A percentile compares a stretch with the other conserved stretches of the same genome.
Evolutionary conservation across 495 filamentous ascomycete species (phyloP).

Genomic region (Lophiostoma macrostomum): DNA sequence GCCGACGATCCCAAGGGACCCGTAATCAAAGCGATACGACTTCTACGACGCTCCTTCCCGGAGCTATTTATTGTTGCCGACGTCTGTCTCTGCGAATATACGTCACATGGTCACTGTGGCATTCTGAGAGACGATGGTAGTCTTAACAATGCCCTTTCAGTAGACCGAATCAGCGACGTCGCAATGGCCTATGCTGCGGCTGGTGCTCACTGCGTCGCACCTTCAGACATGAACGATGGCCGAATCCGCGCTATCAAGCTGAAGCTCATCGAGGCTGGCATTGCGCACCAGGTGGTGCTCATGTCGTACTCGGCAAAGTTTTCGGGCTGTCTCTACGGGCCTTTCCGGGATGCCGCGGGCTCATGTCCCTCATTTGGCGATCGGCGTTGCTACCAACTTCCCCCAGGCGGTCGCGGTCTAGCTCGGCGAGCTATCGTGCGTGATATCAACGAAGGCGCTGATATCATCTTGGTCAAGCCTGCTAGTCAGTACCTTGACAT

Average conservation of each 20-base stretch:
- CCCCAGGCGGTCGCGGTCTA: slow-evolving; percentile 86
- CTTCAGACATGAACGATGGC: slow-evolving; percentile 98
- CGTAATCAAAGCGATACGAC: slow-evolving; percentile 78
- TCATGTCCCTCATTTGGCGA: slow-evolving; percentile 92
- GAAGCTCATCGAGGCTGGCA: slow-evolving; percentile 85
- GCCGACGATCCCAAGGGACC: slow-evolving; percentile 92
- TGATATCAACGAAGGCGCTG: slow-evolving; percentile 89
- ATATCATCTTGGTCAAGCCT: slow-evolving; percentile 99
- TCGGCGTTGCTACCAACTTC: slow-evolving; percentile 92
- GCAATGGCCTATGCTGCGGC: slow-evolving; percentile 89
- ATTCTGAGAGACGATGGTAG: slow-evolving; percentile 88
- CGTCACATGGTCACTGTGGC: slow-evolving; percentile 96
- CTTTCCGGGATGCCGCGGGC: slow-evolving; percentile 93
- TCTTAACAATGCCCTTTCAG: slow-evolving; percentile 86
- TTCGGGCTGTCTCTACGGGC: slow-evolving; percentile 91
- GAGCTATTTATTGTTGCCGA: slow-evolving; percentile 85
- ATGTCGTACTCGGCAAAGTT: slow-evolving; percentile 99
- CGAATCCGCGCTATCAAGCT: slow-evolving; percentile 94
- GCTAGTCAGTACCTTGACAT: slow-evolving; percentile 93
- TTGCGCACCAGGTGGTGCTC: slow-evolving; percentile 82
- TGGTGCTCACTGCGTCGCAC: slow-evolving; percentile 93
- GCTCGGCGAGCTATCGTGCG: slow-evolving; percentile 86
- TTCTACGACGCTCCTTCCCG: slow-evolving; percentile 79
- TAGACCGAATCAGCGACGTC: slow-evolving; percentile 90
- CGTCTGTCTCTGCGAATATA: slow-evolving; percentile 98